Conservation (phyloP, 768 basidiomycete species). For the Tephrocybe sp. region DNA sequence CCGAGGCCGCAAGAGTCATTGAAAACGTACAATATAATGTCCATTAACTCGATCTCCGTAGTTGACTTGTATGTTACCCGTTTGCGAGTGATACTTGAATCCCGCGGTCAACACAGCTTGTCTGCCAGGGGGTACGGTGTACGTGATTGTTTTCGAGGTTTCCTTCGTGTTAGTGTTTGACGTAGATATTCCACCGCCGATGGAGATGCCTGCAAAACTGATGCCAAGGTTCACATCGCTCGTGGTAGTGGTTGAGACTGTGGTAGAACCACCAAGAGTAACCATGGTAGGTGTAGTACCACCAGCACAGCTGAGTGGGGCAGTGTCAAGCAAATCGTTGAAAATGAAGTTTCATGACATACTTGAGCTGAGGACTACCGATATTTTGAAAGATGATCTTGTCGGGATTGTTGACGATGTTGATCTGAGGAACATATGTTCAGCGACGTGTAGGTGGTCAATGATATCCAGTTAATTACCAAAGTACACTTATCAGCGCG, state of each 20-base stretch:
- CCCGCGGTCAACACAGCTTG: constrained; percentile 13
- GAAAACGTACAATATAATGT: constrained; percentile 11
- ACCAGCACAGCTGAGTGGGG: constrained; percentile 13
- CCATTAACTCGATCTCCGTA: constrained; percentile 10
- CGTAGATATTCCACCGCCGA: constrained; percentile 13
- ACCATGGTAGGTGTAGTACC: constrained; percentile 6
- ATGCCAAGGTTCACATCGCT: constrained; percentile 9
- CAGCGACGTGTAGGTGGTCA: not conserved
- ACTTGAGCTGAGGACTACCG: constrained; percentile 14
- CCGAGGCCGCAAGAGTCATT: not conserved
- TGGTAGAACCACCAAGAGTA: constrained; percentile 6
- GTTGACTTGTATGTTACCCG: constrained; percentile 12
- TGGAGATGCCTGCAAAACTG: constrained; percentile 7
- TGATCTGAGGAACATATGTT: constrained; percentile 1
- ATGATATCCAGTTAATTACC: not conserved
- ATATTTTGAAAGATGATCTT: constrained; percentile 8
- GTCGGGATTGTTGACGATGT: constrained; percentile 12
- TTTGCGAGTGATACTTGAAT: constrained; percentile 10
- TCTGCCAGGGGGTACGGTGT: constrained; percentile 10
- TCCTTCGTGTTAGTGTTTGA: not conserved
- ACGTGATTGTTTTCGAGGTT: constrained; percentile 2
- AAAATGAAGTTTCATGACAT: not conserved
- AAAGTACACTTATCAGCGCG: constrained; percentile 14
- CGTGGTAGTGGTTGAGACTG: constrained; percentile 8
- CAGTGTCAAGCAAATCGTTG: not conserved